phyloP scores from a whole-genome alignment of 2,329 filamentous ascomycete genomes.

The Apiospora arundinis region DNA sequence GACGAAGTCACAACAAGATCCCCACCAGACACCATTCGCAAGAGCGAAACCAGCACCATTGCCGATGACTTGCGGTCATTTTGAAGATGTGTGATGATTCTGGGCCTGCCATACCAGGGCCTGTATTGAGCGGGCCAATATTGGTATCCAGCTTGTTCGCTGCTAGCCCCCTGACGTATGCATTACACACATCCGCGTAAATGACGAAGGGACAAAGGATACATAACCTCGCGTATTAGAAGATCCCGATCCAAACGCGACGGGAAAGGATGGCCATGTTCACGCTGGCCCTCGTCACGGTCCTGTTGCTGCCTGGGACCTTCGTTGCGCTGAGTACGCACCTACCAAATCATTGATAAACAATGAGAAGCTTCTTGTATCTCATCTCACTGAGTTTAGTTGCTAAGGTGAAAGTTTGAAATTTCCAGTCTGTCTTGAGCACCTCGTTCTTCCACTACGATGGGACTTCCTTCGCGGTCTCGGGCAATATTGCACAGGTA shows the following conservation, averaged over 20 bases:
- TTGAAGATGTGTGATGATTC: neutral
- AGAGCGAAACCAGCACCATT: neutral
- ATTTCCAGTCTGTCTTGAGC: neutral
- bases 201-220: too few species aligned
- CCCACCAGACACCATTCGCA: neutral
- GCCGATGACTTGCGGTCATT: neutral
- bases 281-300: neutral
- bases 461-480: neutral
- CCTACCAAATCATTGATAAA: neutral
- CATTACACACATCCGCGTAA: neutral
- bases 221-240: too few species aligned
- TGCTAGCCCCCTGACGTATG: neutral
- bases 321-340: neutral
- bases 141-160: neutral
- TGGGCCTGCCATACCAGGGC: neutral
- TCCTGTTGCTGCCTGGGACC: neutral
- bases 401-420: neutral
- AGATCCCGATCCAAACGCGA: neutral
- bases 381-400: neutral
- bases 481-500: neutral
- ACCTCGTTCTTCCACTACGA: neutral
- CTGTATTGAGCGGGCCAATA: neutral
- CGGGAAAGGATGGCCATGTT: neutral
- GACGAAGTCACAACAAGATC: neutral
- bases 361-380: too few species aligned